Evolutionary conservation across 345 rosid species (phyloP).

Genomic region (Zanthoxylum bungeanum): DNA sequence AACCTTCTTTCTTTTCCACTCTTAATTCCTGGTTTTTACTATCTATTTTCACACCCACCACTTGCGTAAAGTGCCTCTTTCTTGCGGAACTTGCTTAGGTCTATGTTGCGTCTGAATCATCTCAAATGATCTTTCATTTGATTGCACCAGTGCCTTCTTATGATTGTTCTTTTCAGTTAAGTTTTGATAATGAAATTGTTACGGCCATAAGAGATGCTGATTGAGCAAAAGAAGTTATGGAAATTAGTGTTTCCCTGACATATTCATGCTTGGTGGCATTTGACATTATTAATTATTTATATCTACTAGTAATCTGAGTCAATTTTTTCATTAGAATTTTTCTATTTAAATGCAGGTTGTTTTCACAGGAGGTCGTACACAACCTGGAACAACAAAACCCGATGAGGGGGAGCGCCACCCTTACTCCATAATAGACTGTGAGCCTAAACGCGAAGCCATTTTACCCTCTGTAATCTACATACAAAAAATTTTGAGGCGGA

Average conservation of each 20-base stretch:
- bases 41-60: neutral
- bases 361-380: slow-evolving; percentile 98
- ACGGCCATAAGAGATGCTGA: too few species aligned
- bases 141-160: neutral
- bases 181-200: neutral
- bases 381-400: slow-evolving; percentile 90
- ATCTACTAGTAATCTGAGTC: neutral
- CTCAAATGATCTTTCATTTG: neutral
- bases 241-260: neutral
- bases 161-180: neutral
- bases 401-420: slow-evolving; percentile 99
- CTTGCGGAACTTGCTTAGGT: neutral
- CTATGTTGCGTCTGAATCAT: neutral
- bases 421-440: slow-evolving; percentile 83
- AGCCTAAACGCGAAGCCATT: slow-evolving; percentile 75
- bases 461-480: slow-evolving; percentile 85
- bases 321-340: neutral
- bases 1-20: too few species aligned
- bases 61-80: neutral
- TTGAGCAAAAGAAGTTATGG: neutral
- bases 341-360: slow-evolving; percentile 51
- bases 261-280: neutral
- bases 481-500: slow-evolving; percentile 87
- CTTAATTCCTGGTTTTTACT: neutral
- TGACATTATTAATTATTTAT: neutral